phyloP scores from a whole-genome alignment of 768 basidiomycete genomes.

The Trametes villosa region DNA sequence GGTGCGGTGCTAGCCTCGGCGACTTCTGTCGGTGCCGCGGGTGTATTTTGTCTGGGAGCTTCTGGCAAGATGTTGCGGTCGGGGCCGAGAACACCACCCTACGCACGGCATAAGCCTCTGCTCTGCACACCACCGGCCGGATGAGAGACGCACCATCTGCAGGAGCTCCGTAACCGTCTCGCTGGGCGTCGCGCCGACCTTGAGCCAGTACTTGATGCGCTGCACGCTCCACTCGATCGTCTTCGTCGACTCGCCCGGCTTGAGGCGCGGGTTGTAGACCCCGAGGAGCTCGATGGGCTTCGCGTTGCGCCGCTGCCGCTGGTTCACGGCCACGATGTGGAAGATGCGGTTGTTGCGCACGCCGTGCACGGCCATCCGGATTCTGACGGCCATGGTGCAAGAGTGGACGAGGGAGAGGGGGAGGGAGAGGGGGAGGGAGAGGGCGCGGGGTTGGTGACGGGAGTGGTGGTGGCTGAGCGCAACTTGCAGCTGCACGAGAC shows the following conservation, averaged over 20 bases:
- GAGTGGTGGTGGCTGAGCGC: conserved; percentile 1
- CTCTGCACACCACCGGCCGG: not conserved
- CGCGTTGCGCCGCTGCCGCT: conserved; percentile 73
- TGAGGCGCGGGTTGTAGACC: conserved; percentile 74
- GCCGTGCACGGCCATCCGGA: conserved; percentile 87
- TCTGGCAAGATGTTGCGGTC: not conserved
- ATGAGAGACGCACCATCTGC: conserved; percentile 63
- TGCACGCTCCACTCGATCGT: conserved; percentile 89
- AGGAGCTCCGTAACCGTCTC: conserved; percentile 77
- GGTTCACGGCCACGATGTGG: conserved; percentile 84
- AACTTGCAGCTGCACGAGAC: not conserved
- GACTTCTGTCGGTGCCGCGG: not conserved
- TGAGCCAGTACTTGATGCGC: conserved; percentile 89
- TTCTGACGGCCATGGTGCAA: conserved; percentile 73
- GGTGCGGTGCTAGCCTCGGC: not conserved
- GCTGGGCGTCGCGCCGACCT: conserved; percentile 81
- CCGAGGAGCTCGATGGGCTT: conserved; percentile 89
- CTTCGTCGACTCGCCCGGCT: conserved; percentile 59
- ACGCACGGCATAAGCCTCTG: not conserved
- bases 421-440: not conserved
- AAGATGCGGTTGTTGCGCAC: conserved; percentile 73
- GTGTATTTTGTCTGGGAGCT: not conserved
- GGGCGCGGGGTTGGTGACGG: not conserved
- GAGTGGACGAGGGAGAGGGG: not conserved
- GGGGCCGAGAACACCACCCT: conserved; percentile 25